Base-by-base conservation (phyloP, 371 early-diverging fungal species). In the Rhizopus sp. region DNA sequence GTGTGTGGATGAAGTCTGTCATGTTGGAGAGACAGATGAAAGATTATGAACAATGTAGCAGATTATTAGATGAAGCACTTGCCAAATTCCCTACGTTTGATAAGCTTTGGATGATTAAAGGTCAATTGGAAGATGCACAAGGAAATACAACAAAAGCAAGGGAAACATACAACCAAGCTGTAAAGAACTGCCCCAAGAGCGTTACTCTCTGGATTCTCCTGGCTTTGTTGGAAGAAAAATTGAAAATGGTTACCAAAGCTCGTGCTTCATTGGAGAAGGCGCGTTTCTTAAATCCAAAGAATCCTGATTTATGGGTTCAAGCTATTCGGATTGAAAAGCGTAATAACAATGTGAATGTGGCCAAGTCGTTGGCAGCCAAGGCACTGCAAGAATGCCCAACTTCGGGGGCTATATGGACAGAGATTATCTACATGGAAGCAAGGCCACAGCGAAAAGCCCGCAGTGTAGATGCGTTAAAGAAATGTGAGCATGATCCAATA, bases 1-100 rank as follows among this genome's bases (percentile, higher is more conserved):
- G 91, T 44, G 93, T 97, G 3, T 97, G 97, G 96, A 93, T 98
- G 93, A 98, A 98, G 60, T 89, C 92, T 5, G 92, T 88, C 0
- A 87, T 89, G 42, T 73, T 98, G 35, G 92, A 96, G 63, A 82
- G 97, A 17, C 91, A 93, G 55, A 75, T 92, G 53, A 83, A 83
- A 23, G 69, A 89, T 37, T 66, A 75, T 16, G 77, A 82, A 0
- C 84, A 73, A 34, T 96, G 97, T 4, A 63, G 91, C 15, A 58
- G 72, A n/a, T 64, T 95, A 3, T 64, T 92, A 32, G 76, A 86
- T n/a, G 77, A 85, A 61, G 97, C 85, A 0, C 60, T 93, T 13
- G 61, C 63, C 4, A 78, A 78, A 57, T 95, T 88, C 59, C 93
- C 94, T 0, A 76, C 70, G 3, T 90, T 89, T 60, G 89, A 86